Base-by-base conservation (phyloP, 345 rosid genomes). In the Melaleuca quinquenervia region DNA sequence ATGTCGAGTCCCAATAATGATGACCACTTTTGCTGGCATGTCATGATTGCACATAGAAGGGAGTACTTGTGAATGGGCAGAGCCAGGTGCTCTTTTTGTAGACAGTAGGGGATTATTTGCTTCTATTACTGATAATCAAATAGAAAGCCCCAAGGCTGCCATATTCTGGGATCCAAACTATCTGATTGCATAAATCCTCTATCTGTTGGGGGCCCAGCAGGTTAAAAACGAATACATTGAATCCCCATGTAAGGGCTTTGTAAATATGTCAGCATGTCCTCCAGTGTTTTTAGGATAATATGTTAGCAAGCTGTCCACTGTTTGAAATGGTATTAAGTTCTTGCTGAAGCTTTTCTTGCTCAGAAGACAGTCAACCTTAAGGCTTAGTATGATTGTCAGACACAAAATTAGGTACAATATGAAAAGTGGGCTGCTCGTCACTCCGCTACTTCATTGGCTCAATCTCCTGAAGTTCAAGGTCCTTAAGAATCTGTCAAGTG, bases 1-100 rank as follows among this genome's bases (percentile, higher is more conserved):
- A 54, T 54, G 70, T 18, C 22, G 74, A 83, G 70, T 83, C 55
- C 74, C 48, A 54, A 85, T 85, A 83, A 85, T 76, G 18, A 84
- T 53, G 87, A 85, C 76, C 87, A 85, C 87, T 14, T 85, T 54
- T 53, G 48, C 20, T 80, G 49, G 87, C 84, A 85, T 80, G 84
- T 85, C 53, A 78, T 55, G 87, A 58, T 86, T 82, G 80, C 56
- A 86, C 82, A 86, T 86, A 86, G 87, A 86, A 82, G 60, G 45
- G 82, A 82, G 54, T 86, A 50, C 84, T 86, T 58, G 84, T 86
- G 84, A 85, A 80, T 80, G 78, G 87, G 87, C 44, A 82, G 86
- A 83, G 82, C 18, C 32, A 54, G 29, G 70, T 83, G 50, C 32
- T 83, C 85, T 83, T 53, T 36, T 53, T 83, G 54, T 27, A 54